These are phyloP conservation scores for Suhomyces tanzawaensis DNA, from an alignment of 805 yeast species.

Conservation along the genomic window DNA sequence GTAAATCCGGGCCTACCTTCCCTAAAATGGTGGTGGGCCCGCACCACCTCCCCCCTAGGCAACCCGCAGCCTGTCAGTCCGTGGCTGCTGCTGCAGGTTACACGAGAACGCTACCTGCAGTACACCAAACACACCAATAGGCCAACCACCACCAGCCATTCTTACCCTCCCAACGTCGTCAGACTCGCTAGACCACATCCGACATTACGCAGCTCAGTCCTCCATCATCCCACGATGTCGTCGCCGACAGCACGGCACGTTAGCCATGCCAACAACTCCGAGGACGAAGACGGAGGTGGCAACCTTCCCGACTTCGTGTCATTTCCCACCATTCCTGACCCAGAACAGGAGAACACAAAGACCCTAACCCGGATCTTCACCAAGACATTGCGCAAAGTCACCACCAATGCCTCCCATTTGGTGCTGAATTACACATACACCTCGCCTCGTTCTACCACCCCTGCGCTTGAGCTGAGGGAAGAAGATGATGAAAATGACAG, in stretches of 20 bases:
- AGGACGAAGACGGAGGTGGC: conserved; percentile 10
- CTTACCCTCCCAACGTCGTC: too few relatives aligned
- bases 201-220: too few relatives aligned
- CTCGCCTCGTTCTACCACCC: conserved; percentile 3
- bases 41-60: too few relatives aligned
- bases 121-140: too few relatives aligned
- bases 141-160: too few relatives aligned
- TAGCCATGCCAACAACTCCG: conserved; percentile 10
- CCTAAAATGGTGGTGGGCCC: too few relatives aligned
- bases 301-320: conserved; percentile 32
- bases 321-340: conserved; percentile 45
- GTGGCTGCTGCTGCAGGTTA: too few relatives aligned
- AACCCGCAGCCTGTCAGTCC: too few relatives aligned
- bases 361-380: conserved; percentile 35
- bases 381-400: conserved; percentile 40
- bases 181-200: too few relatives aligned
- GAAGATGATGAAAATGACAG: not conserved
- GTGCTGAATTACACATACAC: conserved; percentile 18
- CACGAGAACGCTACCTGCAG: too few relatives aligned
- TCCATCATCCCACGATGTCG: not conserved
- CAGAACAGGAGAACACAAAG: conserved; percentile 32
- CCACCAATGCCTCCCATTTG: conserved; percentile 40
- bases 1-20: too few relatives aligned
- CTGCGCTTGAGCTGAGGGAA: not conserved
- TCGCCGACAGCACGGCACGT: not conserved